A percentile compares a stretch with the other conserved stretches of the same genome.
Conservation (phyloP, 176 grass and related monocot species). For the Cymbopogon citratus region DNA sequence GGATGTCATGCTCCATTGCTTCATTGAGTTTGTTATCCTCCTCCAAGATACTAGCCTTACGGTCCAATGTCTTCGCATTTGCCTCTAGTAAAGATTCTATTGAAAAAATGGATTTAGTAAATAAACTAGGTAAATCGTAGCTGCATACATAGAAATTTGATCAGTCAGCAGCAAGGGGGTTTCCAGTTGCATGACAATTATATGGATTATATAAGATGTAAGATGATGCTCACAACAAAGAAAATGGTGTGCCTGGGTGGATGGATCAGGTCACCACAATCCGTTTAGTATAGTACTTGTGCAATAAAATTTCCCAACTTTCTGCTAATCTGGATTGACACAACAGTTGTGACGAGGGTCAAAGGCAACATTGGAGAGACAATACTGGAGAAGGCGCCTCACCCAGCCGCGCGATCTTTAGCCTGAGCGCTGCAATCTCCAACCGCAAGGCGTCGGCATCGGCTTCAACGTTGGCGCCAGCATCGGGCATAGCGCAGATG, state of each 20-base stretch:
- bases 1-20: slow-evolving; percentile 55
- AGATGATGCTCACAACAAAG: neutral
- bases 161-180: neutral
- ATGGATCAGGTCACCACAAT: neutral
- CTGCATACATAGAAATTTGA: neutral
- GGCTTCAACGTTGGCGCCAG: neutral
- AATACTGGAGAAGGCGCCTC: neutral
- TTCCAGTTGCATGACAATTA: neutral
- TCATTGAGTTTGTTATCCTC: slow-evolving; percentile 48
- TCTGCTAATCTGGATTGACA: neutral
- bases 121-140: neutral
- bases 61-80: slow-evolving; percentile 37
- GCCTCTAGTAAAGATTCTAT: slow-evolving; percentile 61
- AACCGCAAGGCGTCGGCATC: slow-evolving; percentile 16
- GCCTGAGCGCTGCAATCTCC: slow-evolving; percentile 56
- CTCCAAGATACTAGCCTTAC: slow-evolving; percentile 44
- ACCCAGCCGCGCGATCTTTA: slow-evolving; percentile 58
- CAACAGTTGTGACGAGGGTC: neutral
- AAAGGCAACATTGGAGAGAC: neutral
- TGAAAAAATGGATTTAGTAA: neutral
- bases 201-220: neutral
- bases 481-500: slow-evolving; percentile 33
- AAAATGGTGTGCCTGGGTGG: neutral
- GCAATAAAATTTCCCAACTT: neutral
- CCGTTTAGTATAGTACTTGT: neutral